Base-by-base conservation (phyloP, 2,329 filamentous ascomycete genomes). In the Colletotrichum sp. region DNA sequence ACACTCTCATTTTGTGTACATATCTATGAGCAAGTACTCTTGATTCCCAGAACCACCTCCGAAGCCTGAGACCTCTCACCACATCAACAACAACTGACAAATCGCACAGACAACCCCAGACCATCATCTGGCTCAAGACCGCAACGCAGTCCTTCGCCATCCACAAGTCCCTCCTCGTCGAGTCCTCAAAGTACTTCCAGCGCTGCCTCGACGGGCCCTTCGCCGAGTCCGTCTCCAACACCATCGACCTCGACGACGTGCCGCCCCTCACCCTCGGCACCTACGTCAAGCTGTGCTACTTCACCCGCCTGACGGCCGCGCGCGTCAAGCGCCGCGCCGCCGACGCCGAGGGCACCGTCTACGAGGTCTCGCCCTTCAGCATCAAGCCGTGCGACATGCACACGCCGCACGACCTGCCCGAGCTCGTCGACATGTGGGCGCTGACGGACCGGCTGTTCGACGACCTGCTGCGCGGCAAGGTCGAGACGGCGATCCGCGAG, bases 271-370 rank as follows among this genome's bases (percentile, higher is more conserved):
- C 69, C 3, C 72, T 75, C 3, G 72, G 72, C 55, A 75, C 72
- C n/a, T 75, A 75, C 55, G 72, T 75, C 28, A 75, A 75, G 52
- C 72, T 75, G 2, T 72, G 68, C 72, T 75, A 75, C 72, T 75
- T 75, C 69, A 67, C 72, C 24, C 72, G 72, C 55, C 72, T 75
- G 52, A 62, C 72, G 0, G 72, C 72, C 12, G 62, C 66, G 69
- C 72, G 72, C 72, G 69, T 75, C 30, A 72, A 67, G 52, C 72
- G 72, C 30, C 71, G 68, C 69, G 69, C 72, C 36, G 55, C 71
- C 52, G 48, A 67, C 68, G 24, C 62, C 30, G 62, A 75, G 48
- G 68, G 71, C 39, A 48, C 39, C 69, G 39, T 59, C 18, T 75
- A 75, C 63, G 72, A 75, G 39, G 72, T 75, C 15, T 75, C 72